Conservation (phyloP, 1,139 yeast genomes). For the Saccharomyces hybrid region DNA sequence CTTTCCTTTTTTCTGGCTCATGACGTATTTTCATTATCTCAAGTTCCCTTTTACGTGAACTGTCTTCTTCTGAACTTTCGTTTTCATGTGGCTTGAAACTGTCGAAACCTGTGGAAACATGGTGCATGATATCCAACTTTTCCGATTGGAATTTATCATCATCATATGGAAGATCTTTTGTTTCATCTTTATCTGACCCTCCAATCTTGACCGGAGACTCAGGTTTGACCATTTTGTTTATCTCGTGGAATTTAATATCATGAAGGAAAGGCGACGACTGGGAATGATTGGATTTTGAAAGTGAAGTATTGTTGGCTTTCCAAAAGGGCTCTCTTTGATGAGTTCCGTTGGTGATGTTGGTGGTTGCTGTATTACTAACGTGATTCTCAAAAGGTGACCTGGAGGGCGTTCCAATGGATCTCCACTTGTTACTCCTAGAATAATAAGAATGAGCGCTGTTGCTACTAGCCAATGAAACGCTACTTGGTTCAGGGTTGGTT, state of each 20-base stretch:
- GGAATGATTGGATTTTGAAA: not conserved
- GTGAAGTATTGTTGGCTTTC: not conserved
- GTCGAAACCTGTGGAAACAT: not conserved
- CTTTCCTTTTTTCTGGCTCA: not conserved
- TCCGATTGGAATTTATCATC: not conserved
- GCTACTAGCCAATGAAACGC: constrained; percentile 1
- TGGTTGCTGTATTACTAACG: not conserved
- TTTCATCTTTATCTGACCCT: not conserved
- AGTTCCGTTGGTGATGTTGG: not conserved
- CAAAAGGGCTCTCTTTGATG: not conserved
- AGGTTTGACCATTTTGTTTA: not conserved
- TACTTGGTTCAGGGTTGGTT: not conserved
- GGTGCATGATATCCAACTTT: not conserved
- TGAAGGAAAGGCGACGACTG: not conserved
- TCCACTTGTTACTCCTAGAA: constrained; percentile 20
- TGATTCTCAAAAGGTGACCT: constrained; percentile 1
- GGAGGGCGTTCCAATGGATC: constrained; percentile 9
- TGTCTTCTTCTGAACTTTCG: not conserved
- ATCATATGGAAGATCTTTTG: not conserved
- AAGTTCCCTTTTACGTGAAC: not conserved
- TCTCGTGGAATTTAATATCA: not conserved
- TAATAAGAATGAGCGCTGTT: constrained; percentile 12
- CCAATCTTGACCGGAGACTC: not conserved
- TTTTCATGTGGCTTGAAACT: not conserved
- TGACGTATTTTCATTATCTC: not conserved